Base-by-base conservation (phyloP, 805 yeast species). In the Metschnikowia peoriensis region DNA sequence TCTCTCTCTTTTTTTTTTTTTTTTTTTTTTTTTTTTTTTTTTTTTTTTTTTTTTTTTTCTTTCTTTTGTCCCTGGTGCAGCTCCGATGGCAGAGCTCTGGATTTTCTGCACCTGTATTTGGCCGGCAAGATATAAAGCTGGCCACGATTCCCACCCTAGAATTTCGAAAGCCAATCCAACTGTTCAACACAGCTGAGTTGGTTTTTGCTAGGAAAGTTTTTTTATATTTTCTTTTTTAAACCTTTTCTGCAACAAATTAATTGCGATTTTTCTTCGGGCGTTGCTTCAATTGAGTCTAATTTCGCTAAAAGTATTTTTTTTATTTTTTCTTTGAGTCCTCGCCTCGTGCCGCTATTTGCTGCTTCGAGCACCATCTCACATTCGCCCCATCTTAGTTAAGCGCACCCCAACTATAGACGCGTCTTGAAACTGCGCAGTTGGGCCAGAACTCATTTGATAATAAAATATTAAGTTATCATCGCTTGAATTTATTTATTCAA, bases 131-230 rank as follows among this genome's bases (percentile, higher is more conserved):
- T 50, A 50, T 50, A 50, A 50, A 50, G 53, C 40, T 11, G 28
- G 49, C 46, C 53, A 46, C 16, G 46, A 38, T 50, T 34, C 53
- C 53, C 53, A 41, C 49, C 43, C 42, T 7, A 38, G 42, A 34
- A 15, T 8, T 16, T 22, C 29, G 39, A 14, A 12, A 35, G 29
- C 29, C 42, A 28, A n/a, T 44, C 46, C 42, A 37, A n/a, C 49
- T 50, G 49, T 45, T 50, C 43, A 50, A 45, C 45, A 50, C 46
- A 50, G 49, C 37, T 43, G 34, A 38, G 51, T 48, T 38, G 43
- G 28, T 15, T 10, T 32, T 38, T 27, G n/a, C 27, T 42, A 12
- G 27, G 43, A 14, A n/a, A 1, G 16, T 38, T 27, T 28, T 35
- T 42, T 28, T 22, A 28, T n/a, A 7, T 35, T 38, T 43, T 12